Percentiles rank a stretch among this genome's conserved stretches.
phyloP scores from a whole-genome alignment of 1,139 yeast species.

The Magnusiomyces suaveolens region DNA sequence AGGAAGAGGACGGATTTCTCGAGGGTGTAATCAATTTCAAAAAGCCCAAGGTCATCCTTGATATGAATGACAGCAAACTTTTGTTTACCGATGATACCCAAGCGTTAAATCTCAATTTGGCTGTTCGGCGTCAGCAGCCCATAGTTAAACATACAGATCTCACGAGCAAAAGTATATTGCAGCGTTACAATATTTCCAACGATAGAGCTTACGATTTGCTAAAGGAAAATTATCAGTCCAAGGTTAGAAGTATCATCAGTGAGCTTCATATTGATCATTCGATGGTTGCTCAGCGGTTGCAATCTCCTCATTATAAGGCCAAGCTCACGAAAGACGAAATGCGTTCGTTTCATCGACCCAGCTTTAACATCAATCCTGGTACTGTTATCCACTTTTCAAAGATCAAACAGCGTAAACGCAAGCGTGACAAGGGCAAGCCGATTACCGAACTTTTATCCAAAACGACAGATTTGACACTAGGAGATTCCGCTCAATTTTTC shows the following conservation, averaged over 20 bases:
- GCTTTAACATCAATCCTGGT: constrained; percentile 68
- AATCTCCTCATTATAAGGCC: constrained; percentile 86
- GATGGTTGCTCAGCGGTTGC: constrained; percentile 75
- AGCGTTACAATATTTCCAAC: constrained; percentile 72
- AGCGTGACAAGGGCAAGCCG: constrained; percentile 80
- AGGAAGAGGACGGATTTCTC: constrained; percentile 71
- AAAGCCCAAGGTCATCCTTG: constrained; percentile 44
- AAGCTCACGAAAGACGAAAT: constrained; percentile 57
- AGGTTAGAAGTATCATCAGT: constrained; percentile 88
- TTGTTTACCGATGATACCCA: constrained; percentile 47
- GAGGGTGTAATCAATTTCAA: constrained; percentile 50
- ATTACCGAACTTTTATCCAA: constrained; percentile 60
- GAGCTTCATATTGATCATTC: constrained; percentile 87
- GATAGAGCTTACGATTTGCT: constrained; percentile 77
- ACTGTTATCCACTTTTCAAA: constrained; percentile 67
- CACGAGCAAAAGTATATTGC: constrained; percentile 14
- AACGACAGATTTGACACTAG: constrained; percentile 68
- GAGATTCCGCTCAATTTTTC: constrained; percentile 72
- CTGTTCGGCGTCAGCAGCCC: neutral
- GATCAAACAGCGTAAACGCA: constrained; percentile 70
- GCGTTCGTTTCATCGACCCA: constrained; percentile 73
- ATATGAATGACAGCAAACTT: constrained; percentile 79
- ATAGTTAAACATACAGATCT: neutral
- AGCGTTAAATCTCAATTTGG: neutral
- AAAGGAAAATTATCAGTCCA: constrained; percentile 79